Evolutionary conservation across 495 filamentous ascomycete species (phyloP), one percentile per base, ranked within the genome.

Genomic region (Lichenothelia convexa): DNA sequence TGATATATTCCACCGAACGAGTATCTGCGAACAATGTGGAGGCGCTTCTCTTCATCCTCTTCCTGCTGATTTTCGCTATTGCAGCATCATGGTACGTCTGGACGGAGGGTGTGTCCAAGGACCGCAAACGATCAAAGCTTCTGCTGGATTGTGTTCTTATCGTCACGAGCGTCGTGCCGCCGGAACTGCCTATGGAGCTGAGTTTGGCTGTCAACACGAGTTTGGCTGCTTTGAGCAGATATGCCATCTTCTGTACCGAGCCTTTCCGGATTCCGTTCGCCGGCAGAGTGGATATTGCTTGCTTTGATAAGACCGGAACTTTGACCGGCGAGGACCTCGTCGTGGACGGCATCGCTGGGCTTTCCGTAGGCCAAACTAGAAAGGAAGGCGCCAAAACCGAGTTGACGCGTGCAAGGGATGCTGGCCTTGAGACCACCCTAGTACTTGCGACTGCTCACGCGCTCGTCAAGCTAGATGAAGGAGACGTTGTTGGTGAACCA

Each of bases 61-160:
- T 99, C 64, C 68, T 99, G 4, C 68, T 93, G 33, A 70, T 94
- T 47, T 99, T 99, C 61, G 89, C 89, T 44, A 67, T 99, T 54
- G 89, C 89, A 37, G 89, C 89, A 21, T 91, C 87, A n/a, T 95
- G 91, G 89, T 99, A 99, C 54, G 89, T 99, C 33, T 99, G 89
- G 89, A 72, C 84, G 40, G 87, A 99, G 57, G 89, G 89, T 59
- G 86, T 95, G 24, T 59, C 67, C 38, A 78, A 77, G 61, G 87
- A 95, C 54, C 76, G 89, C 48, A 94, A 95, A 65, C 74, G 89
- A 40, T 93, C 84, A 16, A 99, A 99, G 68, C 69, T 99, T 21
- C 69, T 99, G 39, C 72, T 99, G 36, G 89, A 99, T 57, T 99
- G 89, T 58, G 75, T 99, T 47, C 71, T 99, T 40, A 99, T 99